These are phyloP conservation scores for Bacidia rubella DNA, from an alignment of 495 filamentous ascomycete species.

Conservation along the genomic window DNA sequence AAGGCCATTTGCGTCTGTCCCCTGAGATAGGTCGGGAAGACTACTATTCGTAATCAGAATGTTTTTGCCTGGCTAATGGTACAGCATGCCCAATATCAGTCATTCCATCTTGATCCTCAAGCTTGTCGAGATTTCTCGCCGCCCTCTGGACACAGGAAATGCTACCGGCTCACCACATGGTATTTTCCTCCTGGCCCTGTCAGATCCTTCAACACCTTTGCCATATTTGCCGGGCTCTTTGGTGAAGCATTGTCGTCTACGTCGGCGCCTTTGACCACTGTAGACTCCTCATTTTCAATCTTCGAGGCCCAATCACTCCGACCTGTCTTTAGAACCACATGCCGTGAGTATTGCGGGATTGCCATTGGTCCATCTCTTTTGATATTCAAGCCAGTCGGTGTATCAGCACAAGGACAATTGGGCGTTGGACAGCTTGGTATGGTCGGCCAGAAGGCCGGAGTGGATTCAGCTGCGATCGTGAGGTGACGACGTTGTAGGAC, in stretches of 20 bases:
- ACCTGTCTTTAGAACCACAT: conserved; percentile 72
- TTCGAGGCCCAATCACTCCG: conserved; percentile 62
- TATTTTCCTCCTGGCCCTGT: conserved; percentile 52
- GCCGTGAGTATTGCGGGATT: conserved; percentile 66
- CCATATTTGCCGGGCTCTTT: conserved; percentile 41
- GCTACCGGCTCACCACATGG: conserved; percentile 59
- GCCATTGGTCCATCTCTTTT: conserved; percentile 56
- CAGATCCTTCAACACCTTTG: conserved; percentile 53
- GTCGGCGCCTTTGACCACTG: conserved; percentile 35
- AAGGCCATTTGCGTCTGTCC: conserved; percentile 18
- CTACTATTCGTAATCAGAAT: conserved; percentile 60
- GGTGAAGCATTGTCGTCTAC: conserved; percentile 28
- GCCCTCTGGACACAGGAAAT: no score
- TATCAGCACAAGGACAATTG: conserved; percentile 53
- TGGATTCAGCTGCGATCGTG: not conserved
- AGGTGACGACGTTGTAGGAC: not conserved
- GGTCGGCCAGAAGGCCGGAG: conserved; percentile 21
- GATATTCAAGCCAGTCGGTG: conserved; percentile 60
- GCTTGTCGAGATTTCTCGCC: no score
- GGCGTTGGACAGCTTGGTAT: conserved; percentile 55
- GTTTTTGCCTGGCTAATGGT: conserved; percentile 61
- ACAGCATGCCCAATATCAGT: not conserved
- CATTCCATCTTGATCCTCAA: no score
- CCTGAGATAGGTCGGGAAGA: conserved; percentile 31
- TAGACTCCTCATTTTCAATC: conserved; percentile 50